Conservation (phyloP, 306 rosid genomes). For the Neltuma alba region DNA sequence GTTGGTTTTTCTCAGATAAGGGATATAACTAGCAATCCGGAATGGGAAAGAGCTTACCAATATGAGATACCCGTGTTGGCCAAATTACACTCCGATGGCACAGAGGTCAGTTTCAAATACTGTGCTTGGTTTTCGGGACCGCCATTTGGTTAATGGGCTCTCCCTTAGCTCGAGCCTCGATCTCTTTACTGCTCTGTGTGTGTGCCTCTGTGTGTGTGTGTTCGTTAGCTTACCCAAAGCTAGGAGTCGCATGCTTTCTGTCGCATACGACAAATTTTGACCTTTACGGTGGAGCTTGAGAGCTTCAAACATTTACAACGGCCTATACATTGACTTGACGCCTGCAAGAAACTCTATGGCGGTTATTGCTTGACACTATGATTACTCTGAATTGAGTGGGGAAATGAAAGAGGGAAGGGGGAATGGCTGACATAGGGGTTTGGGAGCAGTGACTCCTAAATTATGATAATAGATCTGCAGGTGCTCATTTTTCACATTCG, state of each 20-base stretch:
- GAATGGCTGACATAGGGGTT: neutral
- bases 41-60: slow-evolving; percentile 87
- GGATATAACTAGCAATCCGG: slow-evolving; percentile 80
- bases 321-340: neutral
- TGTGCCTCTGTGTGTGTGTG: neutral
- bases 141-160: neutral
- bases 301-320: neutral
- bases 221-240: neutral
- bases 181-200: neutral
- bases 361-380: neutral
- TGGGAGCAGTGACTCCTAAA: neutral
- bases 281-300: neutral
- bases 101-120: slow-evolving; percentile 69
- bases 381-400: neutral
- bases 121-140: neutral
- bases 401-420: neutral
- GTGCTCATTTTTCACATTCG: neutral
- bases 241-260: neutral
- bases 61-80: slow-evolving; percentile 93
- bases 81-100: slow-evolving; percentile 76
- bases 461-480: neutral
- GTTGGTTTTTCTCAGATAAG: slow-evolving; percentile 57
- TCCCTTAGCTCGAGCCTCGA: neutral
- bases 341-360: neutral
- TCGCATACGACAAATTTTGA: neutral